These are phyloP conservation scores for Trebouxiophyceae sp. DNA, from an alignment of 163 green algal genomes.

Conservation along the genomic window DNA sequence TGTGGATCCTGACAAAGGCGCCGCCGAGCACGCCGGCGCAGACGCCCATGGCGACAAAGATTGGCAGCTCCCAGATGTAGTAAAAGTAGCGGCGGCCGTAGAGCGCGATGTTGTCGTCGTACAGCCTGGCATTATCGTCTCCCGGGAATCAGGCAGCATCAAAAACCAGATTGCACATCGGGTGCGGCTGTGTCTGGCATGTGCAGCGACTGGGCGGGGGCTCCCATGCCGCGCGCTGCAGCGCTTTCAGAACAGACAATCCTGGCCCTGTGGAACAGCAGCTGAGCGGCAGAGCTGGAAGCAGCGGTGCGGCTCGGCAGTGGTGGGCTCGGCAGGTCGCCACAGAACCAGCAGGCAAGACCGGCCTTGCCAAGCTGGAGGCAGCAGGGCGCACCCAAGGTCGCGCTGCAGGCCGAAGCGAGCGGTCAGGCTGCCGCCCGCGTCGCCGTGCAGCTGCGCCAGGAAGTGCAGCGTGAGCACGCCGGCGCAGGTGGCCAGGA, in stretches of 20 bases:
- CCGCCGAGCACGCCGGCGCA: constrained; percentile 47
- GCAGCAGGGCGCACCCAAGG: constrained; percentile 10
- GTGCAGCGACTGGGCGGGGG: too few species aligned
- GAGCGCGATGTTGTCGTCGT: constrained; percentile 45
- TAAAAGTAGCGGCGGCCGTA: constrained; percentile 57
- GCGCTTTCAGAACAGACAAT: too few species aligned
- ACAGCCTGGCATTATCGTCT: too few species aligned
- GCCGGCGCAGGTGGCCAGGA: constrained; percentile 58
- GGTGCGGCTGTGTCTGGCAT: too few species aligned
- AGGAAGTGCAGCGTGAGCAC: constrained; percentile 51
- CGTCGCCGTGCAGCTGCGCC: constrained; percentile 23
- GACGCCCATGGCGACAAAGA: constrained; percentile 51
- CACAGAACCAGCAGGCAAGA: background rate
- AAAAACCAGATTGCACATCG: too few species aligned
- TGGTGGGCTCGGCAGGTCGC: too few species aligned
- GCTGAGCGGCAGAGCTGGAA: too few species aligned
- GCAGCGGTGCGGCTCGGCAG: too few species aligned
- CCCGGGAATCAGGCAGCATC: too few species aligned
- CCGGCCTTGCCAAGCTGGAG: background rate
- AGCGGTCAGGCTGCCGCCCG: background rate
- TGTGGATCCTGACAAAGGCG: constrained; percentile 52
- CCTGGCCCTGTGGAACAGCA: too few species aligned
- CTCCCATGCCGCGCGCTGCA: too few species aligned
- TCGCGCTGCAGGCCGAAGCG: constrained; percentile 24
- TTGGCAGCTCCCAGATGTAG: constrained; percentile 67